These are phyloP conservation scores for Trametes cubensis DNA, from an alignment of 768 basidiomycete species.

Conservation along the genomic window DNA sequence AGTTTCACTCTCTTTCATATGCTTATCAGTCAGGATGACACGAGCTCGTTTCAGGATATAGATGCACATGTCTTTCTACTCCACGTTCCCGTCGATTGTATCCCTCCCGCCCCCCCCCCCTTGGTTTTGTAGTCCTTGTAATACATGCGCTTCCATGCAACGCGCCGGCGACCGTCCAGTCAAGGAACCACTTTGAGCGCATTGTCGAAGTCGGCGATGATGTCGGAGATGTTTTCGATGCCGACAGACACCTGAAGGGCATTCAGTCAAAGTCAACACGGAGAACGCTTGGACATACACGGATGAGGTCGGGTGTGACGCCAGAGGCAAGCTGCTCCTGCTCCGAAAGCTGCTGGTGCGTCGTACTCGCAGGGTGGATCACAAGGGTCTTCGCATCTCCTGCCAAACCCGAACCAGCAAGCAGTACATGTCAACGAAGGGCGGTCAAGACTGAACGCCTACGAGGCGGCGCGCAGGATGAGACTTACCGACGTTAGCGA, in stretches of 20 bases:
- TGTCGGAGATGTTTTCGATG: slow-evolving; percentile 45
- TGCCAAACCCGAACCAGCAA: slow-evolving; percentile 14
- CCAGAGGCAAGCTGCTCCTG: slow-evolving; percentile 66
- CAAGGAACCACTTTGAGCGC: slow-evolving; percentile 38
- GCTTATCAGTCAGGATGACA: not conserved
- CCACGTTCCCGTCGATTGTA: not conserved
- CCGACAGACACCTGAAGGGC: slow-evolving; percentile 42
- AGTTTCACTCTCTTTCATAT: not conserved
- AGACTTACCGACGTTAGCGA: slow-evolving; percentile 70
- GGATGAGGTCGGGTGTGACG: slow-evolving; percentile 74
- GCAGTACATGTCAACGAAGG: not conserved
- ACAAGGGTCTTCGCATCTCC: slow-evolving; percentile 80
- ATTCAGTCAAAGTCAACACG: not conserved
- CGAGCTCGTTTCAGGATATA: not conserved
- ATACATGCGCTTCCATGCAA: not conserved
- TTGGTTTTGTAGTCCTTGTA: not conserved
- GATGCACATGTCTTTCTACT: not conserved
- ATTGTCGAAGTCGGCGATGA: slow-evolving; percentile 46
- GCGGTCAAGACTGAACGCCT: not conserved
- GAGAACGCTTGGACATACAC: slow-evolving; percentile 44
- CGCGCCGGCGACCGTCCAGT: not conserved
- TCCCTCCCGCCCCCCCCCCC: not conserved
- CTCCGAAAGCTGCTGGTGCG: slow-evolving; percentile 66
- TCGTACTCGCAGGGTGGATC: slow-evolving; percentile 78
- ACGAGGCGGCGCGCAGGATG: slow-evolving; percentile 31